These are phyloP conservation scores for Stereum hirsutum DNA, from an alignment of 1,284 basidiomycete species.

Conservation along the genomic window DNA sequence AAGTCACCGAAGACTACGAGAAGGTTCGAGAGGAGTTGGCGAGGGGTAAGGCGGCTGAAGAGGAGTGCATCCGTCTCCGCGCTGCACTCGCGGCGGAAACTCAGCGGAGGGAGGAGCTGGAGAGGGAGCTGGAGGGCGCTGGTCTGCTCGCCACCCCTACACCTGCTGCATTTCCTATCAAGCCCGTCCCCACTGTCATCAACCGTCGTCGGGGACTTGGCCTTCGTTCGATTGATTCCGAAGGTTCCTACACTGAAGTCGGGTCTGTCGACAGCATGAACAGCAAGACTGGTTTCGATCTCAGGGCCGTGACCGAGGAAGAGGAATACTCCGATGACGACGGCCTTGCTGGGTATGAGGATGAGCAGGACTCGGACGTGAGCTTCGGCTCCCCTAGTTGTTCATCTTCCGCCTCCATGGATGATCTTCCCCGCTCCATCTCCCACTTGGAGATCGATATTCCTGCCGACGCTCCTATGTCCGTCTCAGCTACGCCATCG, in stretches of 20 bases:
- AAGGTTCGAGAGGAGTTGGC: conserved; percentile 21
- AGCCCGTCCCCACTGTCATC: conserved; percentile 10
- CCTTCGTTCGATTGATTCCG: conserved; percentile 56
- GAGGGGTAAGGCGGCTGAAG: conserved; percentile 19
- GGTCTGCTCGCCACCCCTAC: conserved; percentile 35
- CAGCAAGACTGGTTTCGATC: conserved; percentile 28
- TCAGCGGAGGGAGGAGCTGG: conserved; percentile 27
- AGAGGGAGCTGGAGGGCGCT: conserved; percentile 33
- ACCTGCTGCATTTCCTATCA: conserved; percentile 25
- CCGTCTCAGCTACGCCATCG: conserved; percentile 16
- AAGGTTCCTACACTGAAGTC: conserved; percentile 52
- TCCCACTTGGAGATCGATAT: conserved; percentile 19
- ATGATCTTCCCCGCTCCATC: conserved; percentile 32
- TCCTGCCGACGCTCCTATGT: conserved; percentile 14
- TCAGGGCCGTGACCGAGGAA: conserved; percentile 50
- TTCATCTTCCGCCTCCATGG: conserved; percentile 50
- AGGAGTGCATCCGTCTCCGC: conserved; percentile 25
- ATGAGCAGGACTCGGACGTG: conserved; percentile 50
- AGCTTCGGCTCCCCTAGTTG: conserved; percentile 40
- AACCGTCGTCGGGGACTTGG: conserved; percentile 33
- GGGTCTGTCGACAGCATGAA: conserved; percentile 40
- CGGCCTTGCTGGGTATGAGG: conserved; percentile 56
- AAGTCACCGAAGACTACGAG: conserved; percentile 24
- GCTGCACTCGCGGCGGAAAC: conserved; percentile 28
- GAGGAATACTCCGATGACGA: conserved; percentile 39